A percentile compares a stretch with the other conserved stretches of the same genome.
phyloP scores from a whole-genome alignment of 2,329 filamentous ascomycete species.

The Calonectria pteridis region DNA sequence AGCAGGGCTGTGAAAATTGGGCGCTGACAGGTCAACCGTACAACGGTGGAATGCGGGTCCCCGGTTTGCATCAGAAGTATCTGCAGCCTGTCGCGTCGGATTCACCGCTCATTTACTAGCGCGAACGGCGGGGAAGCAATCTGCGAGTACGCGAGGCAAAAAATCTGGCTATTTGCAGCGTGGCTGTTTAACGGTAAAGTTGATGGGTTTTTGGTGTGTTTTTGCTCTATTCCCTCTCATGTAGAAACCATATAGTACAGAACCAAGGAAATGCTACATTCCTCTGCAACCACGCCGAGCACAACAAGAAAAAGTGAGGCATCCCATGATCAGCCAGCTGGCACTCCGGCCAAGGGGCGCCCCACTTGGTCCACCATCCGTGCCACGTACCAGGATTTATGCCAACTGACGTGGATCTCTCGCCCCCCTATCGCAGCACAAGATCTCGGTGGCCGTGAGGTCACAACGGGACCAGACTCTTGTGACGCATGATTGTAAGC shows the following conservation, averaged over 20 bases:
- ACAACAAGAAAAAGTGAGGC: background rate
- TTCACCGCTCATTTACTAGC: background rate
- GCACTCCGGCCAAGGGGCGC: background rate
- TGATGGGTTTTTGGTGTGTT: background rate
- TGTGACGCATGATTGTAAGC: background rate
- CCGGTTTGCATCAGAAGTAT: background rate
- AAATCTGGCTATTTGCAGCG: background rate
- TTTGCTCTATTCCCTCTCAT: no score
- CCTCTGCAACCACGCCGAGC: background rate
- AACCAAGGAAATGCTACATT: background rate
- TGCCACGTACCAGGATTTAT: background rate
- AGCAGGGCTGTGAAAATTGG: background rate
- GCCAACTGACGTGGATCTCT: background rate
- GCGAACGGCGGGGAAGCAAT: background rate
- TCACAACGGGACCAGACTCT: background rate
- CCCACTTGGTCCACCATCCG: background rate
- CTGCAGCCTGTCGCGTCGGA: background rate
- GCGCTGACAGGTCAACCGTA: background rate
- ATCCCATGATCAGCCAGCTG: background rate
- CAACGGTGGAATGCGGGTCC: background rate
- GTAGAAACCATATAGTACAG: no score
- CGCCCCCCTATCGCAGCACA: background rate
- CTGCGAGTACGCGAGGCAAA: background rate
- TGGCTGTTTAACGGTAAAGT: background rate
- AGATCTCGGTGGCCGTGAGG: background rate